A percentile compares a stretch with the other conserved stretches of the same genome.
Conservation (phyloP, 352 stramenopile genomes). For the Phytophthora colocasiae region DNA sequence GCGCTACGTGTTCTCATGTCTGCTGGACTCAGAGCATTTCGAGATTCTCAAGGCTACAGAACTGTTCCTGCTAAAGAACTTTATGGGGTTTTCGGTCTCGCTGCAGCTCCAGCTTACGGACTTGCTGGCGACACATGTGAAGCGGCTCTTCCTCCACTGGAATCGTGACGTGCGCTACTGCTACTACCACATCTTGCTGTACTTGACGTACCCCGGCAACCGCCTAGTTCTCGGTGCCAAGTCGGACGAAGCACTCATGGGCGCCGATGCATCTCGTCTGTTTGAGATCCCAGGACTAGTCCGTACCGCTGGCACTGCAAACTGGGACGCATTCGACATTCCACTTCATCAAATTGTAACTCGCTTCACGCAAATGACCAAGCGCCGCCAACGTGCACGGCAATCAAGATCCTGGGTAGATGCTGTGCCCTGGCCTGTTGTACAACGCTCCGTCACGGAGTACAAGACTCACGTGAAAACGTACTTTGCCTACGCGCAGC, state of each 20-base stretch:
- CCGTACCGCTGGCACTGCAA: constrained; percentile 36
- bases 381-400: constrained; percentile 25
- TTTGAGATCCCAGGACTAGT: constrained; percentile 81
- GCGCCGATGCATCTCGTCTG: constrained; percentile 57
- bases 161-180: constrained; percentile 86
- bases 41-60: constrained; percentile 72
- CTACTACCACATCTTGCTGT: constrained; percentile 83
- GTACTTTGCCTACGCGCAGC: constrained; percentile 64
- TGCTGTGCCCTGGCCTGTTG: constrained; percentile 39
- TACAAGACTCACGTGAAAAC: constrained; percentile 74
- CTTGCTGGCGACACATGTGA: constrained; percentile 61
- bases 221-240: constrained; percentile 72
- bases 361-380: constrained; percentile 56
- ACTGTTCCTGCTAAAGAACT: constrained; percentile 78
- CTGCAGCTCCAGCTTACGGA: constrained; percentile 62
- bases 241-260: constrained; percentile 80
- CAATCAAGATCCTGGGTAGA: constrained; percentile 53
- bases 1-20: constrained; percentile 58
- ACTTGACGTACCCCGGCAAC: constrained; percentile 83
- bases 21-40: constrained; percentile 79
- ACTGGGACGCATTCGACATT: constrained; percentile 71
- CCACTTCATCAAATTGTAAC: constrained; percentile 64
- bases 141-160: constrained; percentile 82
- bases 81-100: constrained; percentile 52
- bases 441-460: constrained; percentile 69